phyloP scores from a whole-genome alignment of 495 filamentous ascomycete species.

The Penicillium bovifimosum region DNA sequence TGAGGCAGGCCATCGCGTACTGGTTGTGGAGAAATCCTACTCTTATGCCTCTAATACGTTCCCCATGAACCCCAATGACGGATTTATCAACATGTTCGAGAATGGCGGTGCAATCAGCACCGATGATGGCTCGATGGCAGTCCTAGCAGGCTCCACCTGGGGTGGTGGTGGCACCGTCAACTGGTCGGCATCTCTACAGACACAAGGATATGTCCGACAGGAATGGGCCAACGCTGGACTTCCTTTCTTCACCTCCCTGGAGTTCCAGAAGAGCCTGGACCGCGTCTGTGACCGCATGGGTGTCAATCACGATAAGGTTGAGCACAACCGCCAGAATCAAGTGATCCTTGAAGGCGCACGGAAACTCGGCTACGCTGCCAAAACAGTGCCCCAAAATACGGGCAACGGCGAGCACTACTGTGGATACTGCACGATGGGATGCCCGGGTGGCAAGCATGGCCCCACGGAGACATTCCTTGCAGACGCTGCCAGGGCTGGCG shows the following conservation, averaged over 20 bases:
- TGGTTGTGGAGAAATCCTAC: constrained; percentile 80
- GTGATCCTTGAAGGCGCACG: constrained; percentile 68
- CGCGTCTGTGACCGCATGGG: constrained; percentile 71
- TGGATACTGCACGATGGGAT: constrained; percentile 76
- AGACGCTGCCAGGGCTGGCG: constrained; percentile 69
- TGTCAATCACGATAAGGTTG: constrained; percentile 58
- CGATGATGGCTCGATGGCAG: constrained; percentile 57
- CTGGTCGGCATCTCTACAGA: constrained; percentile 81
- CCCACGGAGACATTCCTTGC: constrained; percentile 71
- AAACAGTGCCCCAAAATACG: constrained; percentile 73
- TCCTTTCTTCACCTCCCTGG: constrained; percentile 68
- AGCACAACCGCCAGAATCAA: constrained; percentile 65
- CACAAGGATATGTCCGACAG: constrained; percentile 70
- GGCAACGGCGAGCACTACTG: constrained; percentile 64
- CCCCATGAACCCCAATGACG: constrained; percentile 62
- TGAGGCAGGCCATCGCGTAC: constrained; percentile 63
- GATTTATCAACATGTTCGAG: constrained; percentile 57
- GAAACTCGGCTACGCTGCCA: constrained; percentile 67
- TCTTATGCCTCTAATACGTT: constrained; percentile 65
- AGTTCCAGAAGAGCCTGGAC: constrained; percentile 74
- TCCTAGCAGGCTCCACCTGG: constrained; percentile 70
- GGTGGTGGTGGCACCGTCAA: constrained; percentile 86
- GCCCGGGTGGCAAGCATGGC: constrained; percentile 68
- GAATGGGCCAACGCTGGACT: constrained; percentile 75
- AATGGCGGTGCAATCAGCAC: constrained; percentile 45